These are phyloP conservation scores for Tuber magnatum DNA, from an alignment of 495 filamentous ascomycete species.

Conservation along the genomic window DNA sequence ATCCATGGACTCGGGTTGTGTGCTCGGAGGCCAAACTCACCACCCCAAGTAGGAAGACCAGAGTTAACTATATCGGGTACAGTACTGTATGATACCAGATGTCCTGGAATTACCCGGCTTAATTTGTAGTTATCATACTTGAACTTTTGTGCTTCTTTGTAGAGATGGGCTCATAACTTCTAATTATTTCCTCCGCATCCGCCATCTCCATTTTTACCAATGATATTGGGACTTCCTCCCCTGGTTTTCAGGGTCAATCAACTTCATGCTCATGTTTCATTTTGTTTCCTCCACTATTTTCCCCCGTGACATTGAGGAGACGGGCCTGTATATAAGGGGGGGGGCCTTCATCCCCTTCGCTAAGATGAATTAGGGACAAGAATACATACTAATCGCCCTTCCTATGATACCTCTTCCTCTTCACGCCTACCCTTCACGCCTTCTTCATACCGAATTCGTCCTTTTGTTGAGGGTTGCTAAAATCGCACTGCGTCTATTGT, in stretches of 20 bases:
- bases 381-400: background rate
- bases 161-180: background rate
- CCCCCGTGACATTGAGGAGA: background rate
- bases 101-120: background rate
- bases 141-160: too few species aligned
- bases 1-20: too few species aligned
- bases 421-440: background rate
- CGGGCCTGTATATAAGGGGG: background rate
- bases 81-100: background rate
- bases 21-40: too few species aligned
- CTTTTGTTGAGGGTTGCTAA: background rate
- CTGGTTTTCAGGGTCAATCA: background rate
- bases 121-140: background rate
- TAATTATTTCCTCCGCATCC: background rate
- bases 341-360: background rate
- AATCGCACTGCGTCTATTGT: background rate
- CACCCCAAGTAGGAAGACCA: too few species aligned
- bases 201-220: background rate
- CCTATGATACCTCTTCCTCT: background rate
- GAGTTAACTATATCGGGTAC: too few species aligned
- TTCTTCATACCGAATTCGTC: background rate
- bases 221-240: background rate
- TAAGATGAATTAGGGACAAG: background rate
- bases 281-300: background rate
- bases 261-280: background rate